Percentiles rank a stretch among this genome's conserved stretches.
Evolutionary conservation across 805 yeast species (phyloP).

Genomic region (Cyberlindnera americana): DNA sequence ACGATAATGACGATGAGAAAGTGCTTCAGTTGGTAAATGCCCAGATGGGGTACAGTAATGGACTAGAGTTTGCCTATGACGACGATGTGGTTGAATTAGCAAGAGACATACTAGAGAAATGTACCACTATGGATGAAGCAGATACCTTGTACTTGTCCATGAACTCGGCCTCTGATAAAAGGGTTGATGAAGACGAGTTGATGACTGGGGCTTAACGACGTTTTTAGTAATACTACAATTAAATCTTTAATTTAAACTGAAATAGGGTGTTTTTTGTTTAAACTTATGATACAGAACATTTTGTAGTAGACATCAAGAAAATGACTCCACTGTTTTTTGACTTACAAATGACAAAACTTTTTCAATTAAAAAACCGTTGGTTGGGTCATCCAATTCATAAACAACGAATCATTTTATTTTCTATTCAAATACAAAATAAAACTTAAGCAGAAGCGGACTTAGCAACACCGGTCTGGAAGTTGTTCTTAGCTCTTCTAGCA

Average conservation of each 20-base stretch:
- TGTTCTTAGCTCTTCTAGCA: slow-evolving; percentile 97
- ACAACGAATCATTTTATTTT: slow-evolving; percentile 16
- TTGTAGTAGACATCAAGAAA: neutral
- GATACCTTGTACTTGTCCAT: slow-evolving; percentile 70
- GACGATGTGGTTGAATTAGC: slow-evolving; percentile 65
- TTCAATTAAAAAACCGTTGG: slow-evolving; percentile 6
- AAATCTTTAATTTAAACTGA: neutral
- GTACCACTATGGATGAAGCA: slow-evolving; percentile 73
- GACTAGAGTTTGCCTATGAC: slow-evolving; percentile 59
- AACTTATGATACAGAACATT: slow-evolving; percentile 11
- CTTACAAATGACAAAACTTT: slow-evolving; percentile 2
- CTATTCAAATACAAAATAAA: slow-evolving; percentile 20
- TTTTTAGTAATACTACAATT: neutral
- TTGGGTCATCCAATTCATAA: slow-evolving; percentile 13
- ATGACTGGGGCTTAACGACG: slow-evolving; percentile 2
- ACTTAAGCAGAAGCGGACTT: slow-evolving; percentile 62
- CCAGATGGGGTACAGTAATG: slow-evolving; percentile 49
- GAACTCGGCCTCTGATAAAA: slow-evolving; percentile 20
- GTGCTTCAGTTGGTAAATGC: slow-evolving; percentile 29
- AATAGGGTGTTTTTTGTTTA: too few species aligned
- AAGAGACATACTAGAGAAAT: slow-evolving; percentile 62
- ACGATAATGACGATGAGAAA: slow-evolving; percentile 21
- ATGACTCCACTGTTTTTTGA: neutral
- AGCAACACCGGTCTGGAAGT: slow-evolving; percentile 89
- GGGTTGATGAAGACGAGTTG: slow-evolving; percentile 4